Conservation (phyloP, 805 yeast species). For the Kodamaea neixiangensis region DNA sequence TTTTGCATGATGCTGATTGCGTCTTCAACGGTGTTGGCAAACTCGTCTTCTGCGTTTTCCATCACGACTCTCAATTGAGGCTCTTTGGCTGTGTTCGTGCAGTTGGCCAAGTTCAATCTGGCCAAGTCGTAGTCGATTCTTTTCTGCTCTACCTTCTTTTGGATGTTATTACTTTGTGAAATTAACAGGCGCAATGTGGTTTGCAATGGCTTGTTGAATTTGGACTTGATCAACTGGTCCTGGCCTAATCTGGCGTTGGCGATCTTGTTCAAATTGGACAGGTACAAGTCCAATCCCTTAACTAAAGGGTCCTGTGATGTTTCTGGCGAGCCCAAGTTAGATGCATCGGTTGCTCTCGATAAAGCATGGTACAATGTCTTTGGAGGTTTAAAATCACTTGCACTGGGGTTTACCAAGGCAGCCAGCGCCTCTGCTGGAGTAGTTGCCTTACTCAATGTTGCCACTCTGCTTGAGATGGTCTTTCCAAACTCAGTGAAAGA, state of each 20-base stretch:
- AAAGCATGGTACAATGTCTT: constrained; percentile 83
- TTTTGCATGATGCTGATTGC: constrained; percentile 82
- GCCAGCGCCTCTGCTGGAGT: constrained; percentile 84
- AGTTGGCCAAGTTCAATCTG: constrained; percentile 46
- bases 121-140: constrained; percentile 80
- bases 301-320: constrained; percentile 52
- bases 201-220: constrained; percentile 67
- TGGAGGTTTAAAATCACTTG: constrained; percentile 57
- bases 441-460: constrained; percentile 68
- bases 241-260: constrained; percentile 84
- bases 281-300: constrained; percentile 64
- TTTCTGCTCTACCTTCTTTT: constrained; percentile 74
- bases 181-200: constrained; percentile 63
- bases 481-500: constrained; percentile 74
- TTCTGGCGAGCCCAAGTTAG: constrained; percentile 39
- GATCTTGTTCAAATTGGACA: constrained; percentile 68
- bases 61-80: constrained; percentile 73
- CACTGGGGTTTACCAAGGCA: constrained; percentile 49
- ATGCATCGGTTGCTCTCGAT: constrained; percentile 68
- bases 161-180: constrained; percentile 63
- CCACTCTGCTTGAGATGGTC: constrained; percentile 61
- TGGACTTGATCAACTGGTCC: constrained; percentile 68
- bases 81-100: constrained; percentile 52
- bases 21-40: constrained; percentile 86
- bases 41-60: constrained; percentile 86